phyloP scores from a whole-genome alignment of 495 filamentous ascomycete species.

The Tuber brumale region DNA sequence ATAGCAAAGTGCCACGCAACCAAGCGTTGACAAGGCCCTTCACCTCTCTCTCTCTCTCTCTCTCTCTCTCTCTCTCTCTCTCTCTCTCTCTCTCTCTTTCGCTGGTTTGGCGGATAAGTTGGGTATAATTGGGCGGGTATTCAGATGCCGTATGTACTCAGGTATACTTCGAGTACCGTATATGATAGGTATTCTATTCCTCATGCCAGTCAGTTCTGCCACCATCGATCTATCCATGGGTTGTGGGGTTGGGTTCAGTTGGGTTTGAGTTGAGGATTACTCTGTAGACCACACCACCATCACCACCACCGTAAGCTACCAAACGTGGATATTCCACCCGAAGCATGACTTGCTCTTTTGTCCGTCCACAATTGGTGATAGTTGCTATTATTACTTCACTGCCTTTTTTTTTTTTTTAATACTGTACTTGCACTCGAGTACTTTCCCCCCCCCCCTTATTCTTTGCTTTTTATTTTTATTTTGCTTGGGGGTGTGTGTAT shows the following conservation, averaged over 20 bases:
- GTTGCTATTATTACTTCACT: neutral
- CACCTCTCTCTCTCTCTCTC: neutral
- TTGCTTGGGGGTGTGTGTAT: constrained; percentile 48
- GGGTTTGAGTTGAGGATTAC: neutral
- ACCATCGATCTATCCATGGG: neutral
- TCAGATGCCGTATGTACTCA: neutral
- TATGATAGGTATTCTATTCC: constrained; percentile 9
- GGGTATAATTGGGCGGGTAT: neutral
- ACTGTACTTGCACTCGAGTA: no score
- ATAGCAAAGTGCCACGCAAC: neutral
- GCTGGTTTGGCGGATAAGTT: neutral
- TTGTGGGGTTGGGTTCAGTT: neutral
- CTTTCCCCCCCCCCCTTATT: neutral
- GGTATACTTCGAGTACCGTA: neutral
- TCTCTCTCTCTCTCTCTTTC: neutral
- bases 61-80: neutral
- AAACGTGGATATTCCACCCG: neutral
- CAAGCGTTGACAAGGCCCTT: neutral
- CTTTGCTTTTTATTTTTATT: constrained; percentile 15
- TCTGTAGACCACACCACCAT: no score
- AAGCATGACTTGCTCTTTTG: neutral
- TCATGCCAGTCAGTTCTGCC: constrained; percentile 12
- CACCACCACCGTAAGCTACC: neutral
- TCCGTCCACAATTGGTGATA: neutral
- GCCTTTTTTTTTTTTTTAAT: no score